Percentiles rank a stretch among this genome's conserved stretches.
Conservation (phyloP, 176 grass and related monocot genomes). For the Eragrostis nindensis region DNA sequence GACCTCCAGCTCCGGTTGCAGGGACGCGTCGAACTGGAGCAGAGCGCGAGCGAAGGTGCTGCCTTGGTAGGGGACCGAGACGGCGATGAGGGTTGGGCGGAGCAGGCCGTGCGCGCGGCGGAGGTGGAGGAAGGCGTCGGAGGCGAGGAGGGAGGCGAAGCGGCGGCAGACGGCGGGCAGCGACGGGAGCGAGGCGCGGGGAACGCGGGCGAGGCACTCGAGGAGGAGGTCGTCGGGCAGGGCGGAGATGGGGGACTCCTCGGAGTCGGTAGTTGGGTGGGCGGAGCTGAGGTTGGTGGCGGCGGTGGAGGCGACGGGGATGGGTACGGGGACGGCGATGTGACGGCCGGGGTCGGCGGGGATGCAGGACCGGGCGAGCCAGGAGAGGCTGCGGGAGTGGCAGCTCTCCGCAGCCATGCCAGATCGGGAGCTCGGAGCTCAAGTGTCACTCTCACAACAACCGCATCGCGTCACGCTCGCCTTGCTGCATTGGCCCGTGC, state of each 20-base stretch:
- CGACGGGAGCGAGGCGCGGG: constrained; percentile 51
- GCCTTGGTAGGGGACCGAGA: constrained; percentile 43
- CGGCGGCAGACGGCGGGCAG: constrained; percentile 64
- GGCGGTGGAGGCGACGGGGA: not conserved
- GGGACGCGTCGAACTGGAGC: constrained; percentile 31
- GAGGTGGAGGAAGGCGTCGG: constrained; percentile 53
- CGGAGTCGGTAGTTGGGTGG: not conserved
- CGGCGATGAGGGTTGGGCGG: constrained; percentile 56
- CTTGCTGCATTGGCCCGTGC: not conserved
- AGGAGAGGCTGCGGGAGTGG: constrained; percentile 70
- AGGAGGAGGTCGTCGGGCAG: constrained; percentile 80
- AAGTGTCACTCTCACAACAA: too few species aligned
- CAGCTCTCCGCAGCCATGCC: constrained; percentile 70
- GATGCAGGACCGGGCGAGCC: constrained; percentile 74
- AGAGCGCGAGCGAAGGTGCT: constrained; percentile 29
- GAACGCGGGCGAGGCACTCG: constrained; percentile 66
- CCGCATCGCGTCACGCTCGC: too few species aligned
- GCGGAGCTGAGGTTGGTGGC: not conserved
- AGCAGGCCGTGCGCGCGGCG: constrained; percentile 60
- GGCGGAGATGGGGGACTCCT: constrained; percentile 42
- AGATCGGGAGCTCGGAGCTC: constrained; percentile 14
- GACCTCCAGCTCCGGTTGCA: constrained; percentile 9
- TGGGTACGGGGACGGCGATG: constrained; percentile 52
- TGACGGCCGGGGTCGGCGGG: constrained; percentile 68
- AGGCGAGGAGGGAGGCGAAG: constrained; percentile 56